A percentile compares a stretch with the other conserved stretches of the same genome.
Evolutionary conservation across 2,329 filamentous ascomycete species (phyloP).

Genomic region (Penicillium sp.): DNA sequence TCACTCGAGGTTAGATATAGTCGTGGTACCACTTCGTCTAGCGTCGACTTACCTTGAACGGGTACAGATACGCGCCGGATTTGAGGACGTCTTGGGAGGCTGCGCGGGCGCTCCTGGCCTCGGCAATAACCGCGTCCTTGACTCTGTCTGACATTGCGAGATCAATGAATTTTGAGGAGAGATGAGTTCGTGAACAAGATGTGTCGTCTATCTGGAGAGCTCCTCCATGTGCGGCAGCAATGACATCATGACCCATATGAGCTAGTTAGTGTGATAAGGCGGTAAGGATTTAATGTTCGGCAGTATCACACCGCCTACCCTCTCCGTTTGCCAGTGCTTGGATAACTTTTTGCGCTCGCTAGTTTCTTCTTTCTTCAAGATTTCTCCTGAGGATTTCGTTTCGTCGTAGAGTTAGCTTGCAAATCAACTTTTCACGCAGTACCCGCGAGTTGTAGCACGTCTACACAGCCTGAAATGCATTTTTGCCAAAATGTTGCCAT

Average conservation of each 20-base stretch:
- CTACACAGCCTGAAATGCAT: no score
- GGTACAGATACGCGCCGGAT: slow-evolving; percentile 80
- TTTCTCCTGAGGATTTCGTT: no score
- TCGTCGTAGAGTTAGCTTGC: no score
- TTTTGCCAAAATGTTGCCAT: no score
- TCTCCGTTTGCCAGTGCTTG: no score
- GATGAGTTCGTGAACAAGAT: neutral
- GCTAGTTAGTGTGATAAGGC: no score
- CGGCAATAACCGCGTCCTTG: slow-evolving; percentile 60
- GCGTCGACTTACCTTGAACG: slow-evolving; percentile 57
- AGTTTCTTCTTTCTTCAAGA: no score
- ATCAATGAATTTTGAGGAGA: neutral
- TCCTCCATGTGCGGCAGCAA: neutral
- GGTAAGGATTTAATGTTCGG: no score
- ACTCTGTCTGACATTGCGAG: slow-evolving; percentile 47
- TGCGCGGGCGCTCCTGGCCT: slow-evolving; percentile 62
- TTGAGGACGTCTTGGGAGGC: slow-evolving; percentile 65
- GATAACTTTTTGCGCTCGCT: no score
- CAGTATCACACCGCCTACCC: no score
- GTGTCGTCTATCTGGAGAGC: neutral
- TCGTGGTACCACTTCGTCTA: neutral
- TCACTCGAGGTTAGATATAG: neutral
- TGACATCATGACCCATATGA: neutral
- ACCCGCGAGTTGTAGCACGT: no score
- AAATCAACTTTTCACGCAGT: no score